Percentiles rank a stretch among this genome's conserved stretches.
Evolutionary conservation across 1,284 basidiomycete species (phyloP).

Genomic region (Fomes fomentarius): DNA sequence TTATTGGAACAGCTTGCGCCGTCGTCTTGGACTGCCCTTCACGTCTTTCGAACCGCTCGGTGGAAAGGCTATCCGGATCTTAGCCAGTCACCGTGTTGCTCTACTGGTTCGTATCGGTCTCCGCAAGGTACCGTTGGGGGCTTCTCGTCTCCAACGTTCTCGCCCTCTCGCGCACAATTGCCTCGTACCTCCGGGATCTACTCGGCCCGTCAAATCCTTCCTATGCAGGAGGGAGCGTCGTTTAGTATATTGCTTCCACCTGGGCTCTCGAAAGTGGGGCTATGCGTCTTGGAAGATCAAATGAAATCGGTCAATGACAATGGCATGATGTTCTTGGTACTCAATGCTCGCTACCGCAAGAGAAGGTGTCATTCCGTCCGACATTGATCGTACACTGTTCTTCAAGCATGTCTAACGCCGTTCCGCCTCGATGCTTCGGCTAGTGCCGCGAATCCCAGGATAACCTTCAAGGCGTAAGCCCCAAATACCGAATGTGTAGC

Average conservation of each 20-base stretch:
- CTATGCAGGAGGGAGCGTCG: not conserved
- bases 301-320: not conserved
- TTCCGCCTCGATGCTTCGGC: not conserved
- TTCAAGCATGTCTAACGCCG: not conserved
- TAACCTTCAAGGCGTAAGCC: not conserved
- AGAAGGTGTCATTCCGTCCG: not conserved
- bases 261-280: not conserved
- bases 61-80: constrained; percentile 3
- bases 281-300: not conserved
- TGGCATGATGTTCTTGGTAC: not conserved
- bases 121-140: constrained; percentile 3
- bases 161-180: constrained; percentile 5
- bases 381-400: not conserved
- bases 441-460: not conserved
- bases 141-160: not conserved
- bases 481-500: not conserved
- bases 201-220: not conserved
- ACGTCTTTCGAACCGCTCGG: constrained; percentile 3
- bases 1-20: constrained; percentile 1
- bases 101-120: not conserved
- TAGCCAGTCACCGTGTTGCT: not conserved
- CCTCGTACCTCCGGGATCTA: not conserved
- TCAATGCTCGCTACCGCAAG: not conserved
- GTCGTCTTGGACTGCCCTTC: not conserved
- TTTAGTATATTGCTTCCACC: too few relatives aligned